These are phyloP conservation scores for Pichia gijzeniarum DNA, from an alignment of 805 yeast species.

Conservation along the genomic window DNA sequence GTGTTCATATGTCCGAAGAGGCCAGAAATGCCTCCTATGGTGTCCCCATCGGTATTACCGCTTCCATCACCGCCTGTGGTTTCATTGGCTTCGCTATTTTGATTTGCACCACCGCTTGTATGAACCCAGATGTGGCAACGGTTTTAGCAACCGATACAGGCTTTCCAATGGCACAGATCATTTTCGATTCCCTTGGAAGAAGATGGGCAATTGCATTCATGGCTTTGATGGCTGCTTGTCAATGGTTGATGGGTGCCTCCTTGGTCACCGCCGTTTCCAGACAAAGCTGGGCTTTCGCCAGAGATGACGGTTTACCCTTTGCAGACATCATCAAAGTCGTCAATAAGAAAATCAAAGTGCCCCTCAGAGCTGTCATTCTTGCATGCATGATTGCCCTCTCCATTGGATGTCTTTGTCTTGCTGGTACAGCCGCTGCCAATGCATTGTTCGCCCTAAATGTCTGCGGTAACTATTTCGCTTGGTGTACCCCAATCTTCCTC, in stretches of 20 bases:
- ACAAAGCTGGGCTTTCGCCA: conserved; percentile 68
- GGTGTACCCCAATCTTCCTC: conserved; percentile 53
- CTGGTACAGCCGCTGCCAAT: conserved; percentile 49
- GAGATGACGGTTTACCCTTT: conserved; percentile 68
- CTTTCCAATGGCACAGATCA: conserved; percentile 57
- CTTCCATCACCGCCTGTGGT: conserved; percentile 51
- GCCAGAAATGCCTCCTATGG: conserved; percentile 54
- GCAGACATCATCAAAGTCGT: conserved; percentile 49
- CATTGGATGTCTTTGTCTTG: conserved; percentile 49
- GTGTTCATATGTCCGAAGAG: conserved; percentile 68
- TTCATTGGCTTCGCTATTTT: conserved; percentile 49
- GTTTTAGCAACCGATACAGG: conserved; percentile 43
- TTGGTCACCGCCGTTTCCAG: conserved; percentile 58
- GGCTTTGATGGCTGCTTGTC: conserved; percentile 51
- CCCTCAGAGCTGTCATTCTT: conserved; percentile 52
- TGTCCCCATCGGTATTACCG: conserved; percentile 57
- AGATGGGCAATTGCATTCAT: conserved; percentile 59
- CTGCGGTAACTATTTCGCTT: conserved; percentile 53
- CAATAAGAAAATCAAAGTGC: conserved; percentile 46
- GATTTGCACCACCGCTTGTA: conserved; percentile 47
- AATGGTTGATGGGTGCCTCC: conserved; percentile 59
- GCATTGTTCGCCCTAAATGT: conserved; percentile 60
- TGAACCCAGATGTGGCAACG: conserved; percentile 37
- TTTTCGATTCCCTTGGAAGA: conserved; percentile 53
- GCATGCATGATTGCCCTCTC: conserved; percentile 41